Conservation (phyloP, 108 stramenopile species). For the Nitzschia sp. region DNA sequence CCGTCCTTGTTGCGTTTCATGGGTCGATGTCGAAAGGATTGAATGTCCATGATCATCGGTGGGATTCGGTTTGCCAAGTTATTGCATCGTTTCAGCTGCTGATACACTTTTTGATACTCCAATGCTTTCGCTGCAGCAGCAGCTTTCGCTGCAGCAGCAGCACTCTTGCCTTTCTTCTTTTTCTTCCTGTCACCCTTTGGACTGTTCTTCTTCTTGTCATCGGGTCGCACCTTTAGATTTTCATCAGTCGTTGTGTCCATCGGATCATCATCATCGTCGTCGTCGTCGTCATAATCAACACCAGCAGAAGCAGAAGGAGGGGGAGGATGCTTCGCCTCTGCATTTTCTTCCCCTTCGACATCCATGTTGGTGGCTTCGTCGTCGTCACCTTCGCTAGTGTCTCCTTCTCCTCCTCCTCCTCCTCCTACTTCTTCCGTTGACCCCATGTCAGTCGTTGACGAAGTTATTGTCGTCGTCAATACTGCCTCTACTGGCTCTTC, state of each 20-base stretch:
- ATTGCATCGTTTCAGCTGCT: neutral
- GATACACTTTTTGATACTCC: neutral
- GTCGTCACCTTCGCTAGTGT: neutral
- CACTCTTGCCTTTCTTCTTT: neutral
- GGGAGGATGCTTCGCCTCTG: no score
- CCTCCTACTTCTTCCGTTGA: neutral
- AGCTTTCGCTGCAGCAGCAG: neutral
- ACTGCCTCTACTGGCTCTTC: neutral
- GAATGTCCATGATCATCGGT: neutral
- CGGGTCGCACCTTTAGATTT: neutral
- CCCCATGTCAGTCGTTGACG: neutral
- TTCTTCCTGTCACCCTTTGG: neutral
- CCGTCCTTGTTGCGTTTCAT: neutral
- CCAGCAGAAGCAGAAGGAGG: no score
- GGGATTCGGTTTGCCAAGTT: neutral
- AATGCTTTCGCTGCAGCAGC: neutral
- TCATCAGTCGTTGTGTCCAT: neutral
- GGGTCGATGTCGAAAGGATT: constrained; percentile 11
- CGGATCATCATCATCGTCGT: neutral
- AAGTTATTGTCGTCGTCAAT: neutral
- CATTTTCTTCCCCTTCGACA: neutral
- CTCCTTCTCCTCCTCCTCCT: no score
- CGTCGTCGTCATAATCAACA: no score
- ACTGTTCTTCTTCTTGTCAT: neutral
- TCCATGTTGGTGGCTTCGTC: neutral